Evolutionary conservation across 495 filamentous ascomycete genomes (phyloP).

Genomic region (Hyaloscypha variabilis): DNA sequence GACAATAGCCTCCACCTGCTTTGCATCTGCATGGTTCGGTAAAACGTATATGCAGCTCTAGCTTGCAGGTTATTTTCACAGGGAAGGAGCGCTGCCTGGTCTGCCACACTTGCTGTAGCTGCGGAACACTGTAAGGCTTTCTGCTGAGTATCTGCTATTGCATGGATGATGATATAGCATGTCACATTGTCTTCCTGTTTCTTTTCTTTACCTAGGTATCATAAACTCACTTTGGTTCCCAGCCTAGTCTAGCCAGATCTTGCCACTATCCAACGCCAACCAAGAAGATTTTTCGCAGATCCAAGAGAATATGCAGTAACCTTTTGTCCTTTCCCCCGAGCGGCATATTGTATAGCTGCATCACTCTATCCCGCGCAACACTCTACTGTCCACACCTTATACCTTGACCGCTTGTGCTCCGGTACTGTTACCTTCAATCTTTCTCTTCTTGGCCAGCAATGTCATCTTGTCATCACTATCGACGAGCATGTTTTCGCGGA

Average conservation of each 20-base stretch:
- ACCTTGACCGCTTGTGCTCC: background rate
- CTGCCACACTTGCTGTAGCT: background rate
- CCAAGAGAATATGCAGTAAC: background rate
- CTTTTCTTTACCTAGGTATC: too few species aligned
- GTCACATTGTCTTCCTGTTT: background rate
- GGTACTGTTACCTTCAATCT: constrained; percentile 18
- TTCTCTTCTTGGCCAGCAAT: constrained; percentile 32
- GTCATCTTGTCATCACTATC: constrained; percentile 28
- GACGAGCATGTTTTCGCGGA: constrained; percentile 31
- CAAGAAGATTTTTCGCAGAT: background rate
- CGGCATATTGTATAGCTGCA: background rate
- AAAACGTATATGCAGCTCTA: background rate
- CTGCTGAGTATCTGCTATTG: background rate
- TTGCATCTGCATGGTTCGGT: background rate
- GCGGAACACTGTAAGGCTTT: background rate
- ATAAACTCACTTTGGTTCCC: background rate
- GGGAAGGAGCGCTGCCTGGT: background rate
- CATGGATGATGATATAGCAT: background rate
- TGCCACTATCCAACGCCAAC: background rate
- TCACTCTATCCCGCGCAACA: background rate
- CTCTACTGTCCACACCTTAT: background rate
- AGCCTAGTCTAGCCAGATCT: background rate
- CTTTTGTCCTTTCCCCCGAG: background rate
- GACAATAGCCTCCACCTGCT: background rate
- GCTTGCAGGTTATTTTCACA: background rate